Percentiles rank a stretch among this genome's conserved stretches.
These are phyloP conservation scores for Flaveria ramosissima DNA, from an alignment of 129 eudicot genomes.

Conservation along the genomic window DNA sequence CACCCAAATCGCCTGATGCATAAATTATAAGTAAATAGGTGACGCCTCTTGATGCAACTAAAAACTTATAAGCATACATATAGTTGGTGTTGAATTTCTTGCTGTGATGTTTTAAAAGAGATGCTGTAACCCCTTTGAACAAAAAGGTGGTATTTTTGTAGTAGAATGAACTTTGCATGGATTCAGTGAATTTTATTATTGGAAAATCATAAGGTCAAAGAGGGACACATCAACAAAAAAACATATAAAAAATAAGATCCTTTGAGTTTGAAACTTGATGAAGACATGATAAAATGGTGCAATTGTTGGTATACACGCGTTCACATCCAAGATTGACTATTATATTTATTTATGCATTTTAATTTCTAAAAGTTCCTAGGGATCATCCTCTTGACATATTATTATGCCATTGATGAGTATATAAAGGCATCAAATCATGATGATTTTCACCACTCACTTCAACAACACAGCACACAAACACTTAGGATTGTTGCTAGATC, in stretches of 20 bases:
- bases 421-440: conserved; percentile 31
- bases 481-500: conserved; percentile 12
- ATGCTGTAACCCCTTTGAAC: conserved; percentile 24
- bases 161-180: conserved; percentile 34
- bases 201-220: conserved; percentile 25
- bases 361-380: background rate
- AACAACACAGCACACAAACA: conserved; percentile 24
- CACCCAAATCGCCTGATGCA: background rate
- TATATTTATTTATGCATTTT: conserved; percentile 9
- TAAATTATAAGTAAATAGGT: background rate
- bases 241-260: conserved; percentile 16
- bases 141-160: conserved; percentile 18
- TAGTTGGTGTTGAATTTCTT: conserved; percentile 17
- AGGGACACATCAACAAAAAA: conserved; percentile 24
- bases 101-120: conserved; percentile 11
- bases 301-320: conserved; percentile 31
- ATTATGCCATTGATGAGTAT: conserved; percentile 24
- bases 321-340: conserved; percentile 38
- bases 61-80: background rate
- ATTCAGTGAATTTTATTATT: conserved; percentile 25
- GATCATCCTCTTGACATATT: conserved; percentile 28
- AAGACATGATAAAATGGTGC: conserved; percentile 21
- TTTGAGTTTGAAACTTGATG: conserved; percentile 28
- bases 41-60: background rate
- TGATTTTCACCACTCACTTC: conserved; percentile 30